Conservation (phyloP, 78 protist genomes). For the Fonticula alba region DNA sequence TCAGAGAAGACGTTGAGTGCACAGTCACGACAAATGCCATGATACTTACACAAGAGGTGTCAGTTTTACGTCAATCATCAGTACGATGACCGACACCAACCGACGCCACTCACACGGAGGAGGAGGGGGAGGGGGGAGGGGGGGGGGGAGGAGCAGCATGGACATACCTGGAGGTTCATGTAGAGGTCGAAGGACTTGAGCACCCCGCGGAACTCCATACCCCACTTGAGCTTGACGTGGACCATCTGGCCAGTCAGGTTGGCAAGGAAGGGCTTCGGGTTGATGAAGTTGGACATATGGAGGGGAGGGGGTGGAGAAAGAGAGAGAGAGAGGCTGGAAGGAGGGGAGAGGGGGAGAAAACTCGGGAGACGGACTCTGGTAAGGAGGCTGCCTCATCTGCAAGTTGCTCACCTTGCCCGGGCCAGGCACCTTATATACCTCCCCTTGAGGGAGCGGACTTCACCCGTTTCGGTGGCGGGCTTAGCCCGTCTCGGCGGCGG, state of each 20-base stretch:
- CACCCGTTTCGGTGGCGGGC: too few relatives aligned
- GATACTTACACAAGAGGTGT: background rate
- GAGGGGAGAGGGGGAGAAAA: background rate
- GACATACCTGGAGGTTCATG: slow-evolving; percentile 64
- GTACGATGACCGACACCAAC: background rate
- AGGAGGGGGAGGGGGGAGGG: background rate
- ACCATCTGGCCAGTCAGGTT: slow-evolving; percentile 44
- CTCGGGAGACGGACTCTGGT: background rate
- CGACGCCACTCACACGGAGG: background rate
- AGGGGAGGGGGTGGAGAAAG: too few relatives aligned
- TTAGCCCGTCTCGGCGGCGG: too few relatives aligned
- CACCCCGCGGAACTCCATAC: slow-evolving; percentile 68
- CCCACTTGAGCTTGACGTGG: slow-evolving; percentile 69
- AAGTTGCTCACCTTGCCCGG: too few relatives aligned
- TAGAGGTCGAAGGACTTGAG: slow-evolving; percentile 39
- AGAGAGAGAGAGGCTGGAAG: too few relatives aligned
- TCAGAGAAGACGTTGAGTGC: too few relatives aligned
- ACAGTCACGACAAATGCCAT: background rate
- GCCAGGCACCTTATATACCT: too few relatives aligned
- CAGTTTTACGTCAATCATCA: background rate
- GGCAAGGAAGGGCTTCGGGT: slow-evolving; percentile 69
- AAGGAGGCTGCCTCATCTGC: too few relatives aligned
- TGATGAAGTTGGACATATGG: too few relatives aligned
- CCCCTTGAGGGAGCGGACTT: too few relatives aligned
- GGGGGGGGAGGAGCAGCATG: background rate